Base-by-base conservation (phyloP, 179 eudicot species). In the Heliamphora pulchella region DNA sequence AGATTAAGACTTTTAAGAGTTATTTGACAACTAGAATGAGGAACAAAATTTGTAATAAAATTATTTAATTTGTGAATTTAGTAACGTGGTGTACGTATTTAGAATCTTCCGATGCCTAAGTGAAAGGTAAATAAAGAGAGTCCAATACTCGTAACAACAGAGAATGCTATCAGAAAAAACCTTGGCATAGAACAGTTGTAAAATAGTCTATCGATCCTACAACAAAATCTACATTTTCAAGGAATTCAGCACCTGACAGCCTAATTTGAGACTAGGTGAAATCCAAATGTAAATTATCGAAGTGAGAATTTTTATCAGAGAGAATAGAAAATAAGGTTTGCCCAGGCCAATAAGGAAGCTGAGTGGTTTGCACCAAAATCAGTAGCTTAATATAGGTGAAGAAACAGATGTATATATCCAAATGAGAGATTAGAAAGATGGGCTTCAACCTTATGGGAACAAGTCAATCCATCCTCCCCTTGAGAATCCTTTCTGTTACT, bases 401-500 rank as follows among this genome's bases (percentile, higher is more conserved):
- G 62, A 78, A 77, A 90, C 20, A 41, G 22, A 14, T 54, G 65
- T 15, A 14, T 54, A 53, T 15, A 67, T n/a, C 8, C 15, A 8
- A n/a, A 55, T 22, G 39, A 54, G 18, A 44, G 5, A 1, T 31
- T n/a, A 15, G 18, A 78, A 54, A 74, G 50, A 74, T 74, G 85
- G 81, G 11, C 41, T 3, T 2, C 75, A 44, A 4, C 2, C 1
- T 46, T 51, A 64, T 2, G 10, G 58, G 75, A 47, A 80, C 43
- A 15, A 71, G 9, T 80, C 71, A 80, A 59, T 80, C 82, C 82
- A 93, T 93, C 78, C 97, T 85, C 74, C 98, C 97, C 86, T 93
- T 93, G 81, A 93, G 89, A 84, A 89, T 87, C 83, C 88, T 89
- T 87, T 93, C 97, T 51, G 88, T 91, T 65, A 93, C 92, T 88